Percentiles rank a stretch among this genome's conserved stretches.
Conservation (phyloP, 495 filamentous ascomycete genomes). For the Pyrenula massariospora region DNA sequence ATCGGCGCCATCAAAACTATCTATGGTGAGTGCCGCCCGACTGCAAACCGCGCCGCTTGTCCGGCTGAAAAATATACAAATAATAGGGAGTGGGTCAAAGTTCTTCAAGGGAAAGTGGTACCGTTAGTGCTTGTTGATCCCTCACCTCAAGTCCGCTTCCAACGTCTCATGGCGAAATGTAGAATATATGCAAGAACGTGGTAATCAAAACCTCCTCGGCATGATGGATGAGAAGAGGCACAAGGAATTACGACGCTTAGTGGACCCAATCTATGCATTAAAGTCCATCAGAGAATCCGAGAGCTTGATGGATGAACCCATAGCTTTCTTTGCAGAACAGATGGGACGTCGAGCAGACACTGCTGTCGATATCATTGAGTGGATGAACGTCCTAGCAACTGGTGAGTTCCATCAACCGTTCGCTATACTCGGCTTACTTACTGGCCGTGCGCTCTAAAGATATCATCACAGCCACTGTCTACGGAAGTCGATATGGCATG, state of each 20-base stretch:
- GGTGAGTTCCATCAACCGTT: not conserved
- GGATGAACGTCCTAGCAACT: not conserved
- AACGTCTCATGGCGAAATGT: not conserved
- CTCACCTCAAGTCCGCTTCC: not conserved
- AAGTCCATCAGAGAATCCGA: not conserved
- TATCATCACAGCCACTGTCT: not conserved
- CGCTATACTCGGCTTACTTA: not conserved
- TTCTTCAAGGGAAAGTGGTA: not conserved
- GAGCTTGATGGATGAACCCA: not conserved
- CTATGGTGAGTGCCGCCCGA: not conserved
- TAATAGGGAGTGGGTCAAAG: not conserved
- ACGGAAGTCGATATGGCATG: not conserved
- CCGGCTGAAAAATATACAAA: too few relatives aligned
- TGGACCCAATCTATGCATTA: not conserved
- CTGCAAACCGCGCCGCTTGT: too few relatives aligned
- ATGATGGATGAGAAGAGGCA: not conserved
- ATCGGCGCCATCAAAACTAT: not conserved
- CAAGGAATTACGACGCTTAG: not conserved
- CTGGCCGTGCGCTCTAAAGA: not conserved
- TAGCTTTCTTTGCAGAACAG: not conserved
- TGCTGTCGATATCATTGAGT: not conserved
- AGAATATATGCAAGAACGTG: not conserved
- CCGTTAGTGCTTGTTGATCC: not conserved
- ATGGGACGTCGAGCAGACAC: not conserved
- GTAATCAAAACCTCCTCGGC: not conserved